Base-by-base conservation (phyloP, 2,329 filamentous ascomycete genomes). In the Metarhizium guizhouense region DNA sequence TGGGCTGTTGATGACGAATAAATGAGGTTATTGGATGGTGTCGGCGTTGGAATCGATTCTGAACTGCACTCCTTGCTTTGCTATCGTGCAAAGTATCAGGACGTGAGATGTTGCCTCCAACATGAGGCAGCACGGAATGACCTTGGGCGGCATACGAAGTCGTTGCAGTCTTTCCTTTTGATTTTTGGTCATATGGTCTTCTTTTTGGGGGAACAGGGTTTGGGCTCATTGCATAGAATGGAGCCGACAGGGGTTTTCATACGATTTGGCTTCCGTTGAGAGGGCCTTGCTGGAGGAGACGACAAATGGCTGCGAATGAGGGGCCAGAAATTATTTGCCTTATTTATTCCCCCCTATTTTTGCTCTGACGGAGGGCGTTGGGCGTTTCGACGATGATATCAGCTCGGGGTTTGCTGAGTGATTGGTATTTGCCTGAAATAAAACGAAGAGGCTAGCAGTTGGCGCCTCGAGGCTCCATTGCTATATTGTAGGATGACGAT, bases 1-100 rank as follows among this genome's bases (percentile, higher is more conserved):
- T 30, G 47, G 38, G 32, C 11, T 45, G 25, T 54, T 56, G 47
- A 53, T 56, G 54, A 60, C 53, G 58, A 57, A 38, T 56, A 56
- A 53, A 57, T 56, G 56, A 59, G 47, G 54, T 54, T 52, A 55
- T 51, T 52, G 54, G 58, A 58, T 49, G 59, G 54, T 53, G 56
- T 49, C 29, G 59, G 59, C 59, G 57, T 60, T 59, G 56, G 56
- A 47, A 52, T 50, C 47, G 47, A 54, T 48, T 36, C 50, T 52
- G 38, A 52, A 48, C n/a, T 47, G 52, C 42, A 48, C 47, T 32
- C 20, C 4, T n/a, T 18, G 5, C 3, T 48, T 48, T 48, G 20
- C 45, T 18, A 32, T 48, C 20, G 45, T 16, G 45, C 45, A 11
- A 8, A 48, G 25, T 6, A 48, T 30, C 14, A 3, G 25, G 45